Conservation (phyloP, 805 yeast genomes). For the Candida ipomoeae region DNA sequence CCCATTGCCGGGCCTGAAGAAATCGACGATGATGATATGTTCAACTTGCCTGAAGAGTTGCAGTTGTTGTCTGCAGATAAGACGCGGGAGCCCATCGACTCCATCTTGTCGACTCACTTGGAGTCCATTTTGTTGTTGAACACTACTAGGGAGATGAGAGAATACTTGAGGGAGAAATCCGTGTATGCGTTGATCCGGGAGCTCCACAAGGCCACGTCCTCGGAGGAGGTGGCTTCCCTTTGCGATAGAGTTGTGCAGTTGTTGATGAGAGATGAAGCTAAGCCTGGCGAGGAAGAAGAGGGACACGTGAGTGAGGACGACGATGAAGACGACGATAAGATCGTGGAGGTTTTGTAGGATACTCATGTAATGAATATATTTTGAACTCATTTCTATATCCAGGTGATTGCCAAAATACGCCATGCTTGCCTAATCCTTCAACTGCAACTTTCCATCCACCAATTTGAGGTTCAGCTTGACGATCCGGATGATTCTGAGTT, state of each 20-base stretch:
- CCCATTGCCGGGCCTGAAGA: conserved; percentile 80
- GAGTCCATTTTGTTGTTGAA: conserved; percentile 78
- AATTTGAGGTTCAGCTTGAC: conserved; percentile 56
- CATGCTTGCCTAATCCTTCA: conserved; percentile 23
- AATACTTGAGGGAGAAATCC: conserved; percentile 69
- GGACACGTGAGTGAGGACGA: conserved; percentile 41
- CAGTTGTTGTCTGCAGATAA: conserved; percentile 76
- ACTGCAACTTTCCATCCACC: conserved; percentile 44
- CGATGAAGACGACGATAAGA: conserved; percentile 44
- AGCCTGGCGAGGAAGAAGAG: conserved; percentile 35
- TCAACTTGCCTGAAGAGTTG: conserved; percentile 82
- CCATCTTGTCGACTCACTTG: conserved; percentile 65
- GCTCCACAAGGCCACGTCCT: conserved; percentile 59
- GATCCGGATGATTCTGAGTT: conserved; percentile 51
- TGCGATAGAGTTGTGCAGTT: conserved; percentile 85
- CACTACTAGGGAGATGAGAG: conserved; percentile 71
- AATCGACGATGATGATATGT: conserved; percentile 78
- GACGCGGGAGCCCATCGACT: conserved; percentile 64
- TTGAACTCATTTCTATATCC: not conserved
- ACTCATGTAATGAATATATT: not conserved
- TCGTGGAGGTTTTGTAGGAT: conserved; percentile 48
- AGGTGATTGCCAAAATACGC: not conserved
- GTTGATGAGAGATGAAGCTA: conserved; percentile 82
- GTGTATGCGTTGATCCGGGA: conserved; percentile 87
- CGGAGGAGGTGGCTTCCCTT: conserved; percentile 50